Evolutionary conservation across 257 asterid species (phyloP).

Genomic region (Parsonsia alboflavescens): DNA sequence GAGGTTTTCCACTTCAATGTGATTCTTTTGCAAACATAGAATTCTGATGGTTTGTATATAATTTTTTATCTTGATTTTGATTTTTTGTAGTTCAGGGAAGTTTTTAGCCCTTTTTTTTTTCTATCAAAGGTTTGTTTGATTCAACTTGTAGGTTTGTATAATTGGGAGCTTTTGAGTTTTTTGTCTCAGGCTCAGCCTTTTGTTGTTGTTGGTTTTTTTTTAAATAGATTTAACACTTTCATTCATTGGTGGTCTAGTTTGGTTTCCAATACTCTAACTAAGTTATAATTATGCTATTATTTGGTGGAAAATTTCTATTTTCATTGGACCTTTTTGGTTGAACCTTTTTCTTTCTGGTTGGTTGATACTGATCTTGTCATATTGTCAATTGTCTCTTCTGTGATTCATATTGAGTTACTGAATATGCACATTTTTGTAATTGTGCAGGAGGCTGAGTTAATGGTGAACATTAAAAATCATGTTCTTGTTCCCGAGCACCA

Average conservation of each 20-base stretch:
- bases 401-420: not conserved
- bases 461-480: slow-evolving; percentile 72
- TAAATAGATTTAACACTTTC: not conserved
- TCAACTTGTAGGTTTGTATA: not conserved
- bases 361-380: not conserved
- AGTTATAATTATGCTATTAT: not conserved
- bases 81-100: no score
- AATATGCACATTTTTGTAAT: slow-evolving; percentile 6
- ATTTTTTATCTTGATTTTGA: no score
- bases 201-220: not conserved
- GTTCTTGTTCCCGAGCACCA: slow-evolving; percentile 83
- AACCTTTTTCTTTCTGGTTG: not conserved
- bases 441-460: slow-evolving; percentile 63
- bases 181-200: not conserved
- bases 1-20: slow-evolving; percentile 62
- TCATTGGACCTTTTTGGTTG: not conserved
- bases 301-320: not conserved
- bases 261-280: not conserved
- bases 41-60: not conserved
- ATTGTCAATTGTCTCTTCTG: not conserved
- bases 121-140: not conserved
- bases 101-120: not conserved
- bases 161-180: not conserved
- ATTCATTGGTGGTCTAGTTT: not conserved
- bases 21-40: not conserved